Evolutionary conservation across 2,329 filamentous ascomycete species (phyloP).

Genomic region (Acrodontium crateriforme): DNA sequence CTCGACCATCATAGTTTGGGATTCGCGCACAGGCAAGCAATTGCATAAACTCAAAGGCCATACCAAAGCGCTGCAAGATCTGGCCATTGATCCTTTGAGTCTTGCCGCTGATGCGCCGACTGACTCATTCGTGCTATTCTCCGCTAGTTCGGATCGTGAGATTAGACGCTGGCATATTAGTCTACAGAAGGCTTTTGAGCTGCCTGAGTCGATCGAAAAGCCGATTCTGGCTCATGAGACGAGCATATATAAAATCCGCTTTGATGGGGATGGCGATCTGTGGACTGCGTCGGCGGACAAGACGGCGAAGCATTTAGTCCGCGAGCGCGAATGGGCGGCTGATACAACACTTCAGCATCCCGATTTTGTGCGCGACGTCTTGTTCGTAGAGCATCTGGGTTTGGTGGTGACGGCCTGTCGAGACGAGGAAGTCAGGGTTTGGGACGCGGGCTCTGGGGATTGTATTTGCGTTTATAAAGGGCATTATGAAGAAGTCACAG

Average conservation of each 20-base stretch:
- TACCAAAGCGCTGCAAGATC: slow-evolving; percentile 62
- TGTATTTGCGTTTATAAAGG: slow-evolving; percentile 39
- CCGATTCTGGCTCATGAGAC: slow-evolving; percentile 74
- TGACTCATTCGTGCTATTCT: slow-evolving; percentile 48
- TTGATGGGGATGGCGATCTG: slow-evolving; percentile 53
- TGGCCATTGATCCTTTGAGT: slow-evolving; percentile 59
- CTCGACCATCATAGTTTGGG: slow-evolving; percentile 56
- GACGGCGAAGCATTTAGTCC: slow-evolving; percentile 64
- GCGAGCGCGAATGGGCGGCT: slow-evolving; percentile 52
- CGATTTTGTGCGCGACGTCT: slow-evolving; percentile 78
- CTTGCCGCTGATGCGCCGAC: slow-evolving; percentile 20
- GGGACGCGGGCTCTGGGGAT: slow-evolving; percentile 42
- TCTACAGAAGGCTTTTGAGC: slow-evolving; percentile 39
- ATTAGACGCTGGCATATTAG: slow-evolving; percentile 65
- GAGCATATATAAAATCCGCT: slow-evolving; percentile 68
- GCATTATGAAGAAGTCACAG: slow-evolving; percentile 89
- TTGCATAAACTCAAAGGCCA: slow-evolving; percentile 70
- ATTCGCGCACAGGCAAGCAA: slow-evolving; percentile 50
- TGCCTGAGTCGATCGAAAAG: slow-evolving; percentile 32
- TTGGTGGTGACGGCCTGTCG: slow-evolving; percentile 81
- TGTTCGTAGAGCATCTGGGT: slow-evolving; percentile 48
- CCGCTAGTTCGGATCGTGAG: slow-evolving; percentile 48
- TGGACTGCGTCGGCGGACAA: slow-evolving; percentile 94
- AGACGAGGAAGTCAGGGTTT: slow-evolving; percentile 83
- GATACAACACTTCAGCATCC: slow-evolving; percentile 68